Base-by-base conservation (phyloP, 2,329 filamentous ascomycete genomes). In the Massarina eburnea region DNA sequence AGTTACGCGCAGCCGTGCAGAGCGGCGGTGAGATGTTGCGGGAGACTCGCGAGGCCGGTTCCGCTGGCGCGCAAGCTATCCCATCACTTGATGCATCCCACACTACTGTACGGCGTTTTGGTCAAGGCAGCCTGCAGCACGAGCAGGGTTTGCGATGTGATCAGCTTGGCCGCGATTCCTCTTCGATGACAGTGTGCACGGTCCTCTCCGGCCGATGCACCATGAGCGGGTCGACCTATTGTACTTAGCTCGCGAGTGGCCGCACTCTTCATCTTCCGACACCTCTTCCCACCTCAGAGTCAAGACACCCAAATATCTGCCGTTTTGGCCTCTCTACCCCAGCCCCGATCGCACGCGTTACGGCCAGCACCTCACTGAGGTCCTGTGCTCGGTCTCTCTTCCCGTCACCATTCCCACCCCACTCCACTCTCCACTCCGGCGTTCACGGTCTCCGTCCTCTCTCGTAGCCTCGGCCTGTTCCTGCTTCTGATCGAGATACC, bases 281-380 rank as follows among this genome's bases (percentile, higher is more conserved):
- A 49, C 49, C 41, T 39, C 47, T 47, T 34, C 43, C 41, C 18
- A 49, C 43, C 29, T 58, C 52, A 51, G 45, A 38, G 15, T 4
- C 35, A 38, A 26, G 22, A 4, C 35, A 38, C 50, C 42, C 48
- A 41, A n/a, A 42, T 45, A 45, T 50, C 49, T 62, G 61, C 62
- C 61, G 61, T 60, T 66, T 68, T 71, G 68, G 66, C 57, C 62
- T 64, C 66, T 52, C 58, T 53, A 63, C 55, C 59, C 58, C 59
- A 60, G 52, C 51, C 49, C 59, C 56, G 58, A 52, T 58, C 57
- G 50, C 62, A 67, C 67, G 67, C 58, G 63, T 70, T 70, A 57
- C 65, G 67, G 67, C 68, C 68, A 71, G 67, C 66, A 66, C 66
- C 66, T 65, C 61, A 61, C 65, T 20, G 18, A 29, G 67, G 66